Evolutionary conservation across 495 filamentous ascomycete genomes (phyloP), one percentile per base, ranked within the genome.

Genomic region (Sordaria brevicollis): DNA sequence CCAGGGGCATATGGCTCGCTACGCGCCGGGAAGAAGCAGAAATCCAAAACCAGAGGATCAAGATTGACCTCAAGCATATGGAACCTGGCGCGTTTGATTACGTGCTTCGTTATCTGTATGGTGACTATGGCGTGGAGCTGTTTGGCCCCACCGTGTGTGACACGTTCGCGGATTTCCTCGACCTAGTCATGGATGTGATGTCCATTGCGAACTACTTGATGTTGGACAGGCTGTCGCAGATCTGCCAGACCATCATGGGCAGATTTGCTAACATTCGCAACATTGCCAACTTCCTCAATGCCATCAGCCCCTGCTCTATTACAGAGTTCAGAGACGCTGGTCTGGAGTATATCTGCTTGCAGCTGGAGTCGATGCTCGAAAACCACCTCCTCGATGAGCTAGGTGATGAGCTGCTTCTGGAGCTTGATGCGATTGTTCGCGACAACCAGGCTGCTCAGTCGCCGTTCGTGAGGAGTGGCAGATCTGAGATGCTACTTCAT

Each of bases 161-260:
- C 35, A 86, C 89, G 69, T 81, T 96, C 19, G 93, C 97, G 67
- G 89, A 92, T 65, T 93, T 97, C 71, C 85, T 94, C 10, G 93
- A 97, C 73, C 81, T 95, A 36, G 82, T 97, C n/a, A 85, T 98
- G 81, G 94, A 97, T 70, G 92, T 98, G 35, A 89, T 97, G 86
- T 90, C 88, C 68, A 90, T 93, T 39, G 92, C 93, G 9, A 92
- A 99, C 75, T 95, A 98, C 74, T 83, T 99, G 70, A 97, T 99
- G 93, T 86, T 99, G 38, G 94, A 97, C 76, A 84, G 93, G 34
- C 80, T 99, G 33, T 92, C 90, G 13, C 92, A 96, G 76, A 88
- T 94, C 15, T 98, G 94, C 78, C 95, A 99, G 75, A 89, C 89
- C 68, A 81, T 92, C 54, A 86, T 98, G 70, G 95, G 95, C n/a